Base-by-base conservation (phyloP, 1,284 basidiomycete genomes). In the Tilletia horrida region DNA sequence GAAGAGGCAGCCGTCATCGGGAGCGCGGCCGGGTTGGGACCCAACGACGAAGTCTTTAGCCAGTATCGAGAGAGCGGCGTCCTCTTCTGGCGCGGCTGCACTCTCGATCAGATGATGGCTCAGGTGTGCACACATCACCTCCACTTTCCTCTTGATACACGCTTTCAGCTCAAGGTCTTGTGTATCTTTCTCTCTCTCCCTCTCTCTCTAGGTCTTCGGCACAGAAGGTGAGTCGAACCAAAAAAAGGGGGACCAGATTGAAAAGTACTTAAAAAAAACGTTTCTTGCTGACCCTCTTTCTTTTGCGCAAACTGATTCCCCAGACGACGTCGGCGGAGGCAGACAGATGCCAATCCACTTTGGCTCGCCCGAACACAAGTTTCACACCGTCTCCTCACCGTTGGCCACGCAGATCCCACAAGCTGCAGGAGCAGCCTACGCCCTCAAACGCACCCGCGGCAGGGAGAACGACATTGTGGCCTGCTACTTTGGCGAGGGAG, bases 341-440 rank as follows among this genome's bases (percentile, higher is more conserved):
- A 64, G 77, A 25, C 77, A 79, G 67, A 77, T 77, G 23, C 86
- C 82, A 13, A 73, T 81, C 21, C 93, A 97, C 80, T 93, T 93
- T 82, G 91, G 91, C 8, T 92, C 92, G 3, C 86, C 87, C 1
- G 84, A 88, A 67, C 87, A 90, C 71, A 92, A 95, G 81, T 95
- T 95, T 81, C 91, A 94, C 82, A 92, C 91, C 35, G 94, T 97
- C 71, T 95, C 93, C 3, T 93, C 91, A 11, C 91, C 93, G 0
- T 85, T 97, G n/a, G 91, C 90, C 1, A 97, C 93, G 0, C 93
- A 97, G 83, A 93, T 97, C 71, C 94, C 93, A 0, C 93, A 96
- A 83, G 94, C 93, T 7, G 93, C 93, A 0, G 94, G 94, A 4
- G 91, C 95, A 3, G 93, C 87, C 0, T 96, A 91, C 80, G 92